Evolutionary conservation across 2,329 filamentous ascomycete species (phyloP).

Genomic region (Biscogniauxia sp.): DNA sequence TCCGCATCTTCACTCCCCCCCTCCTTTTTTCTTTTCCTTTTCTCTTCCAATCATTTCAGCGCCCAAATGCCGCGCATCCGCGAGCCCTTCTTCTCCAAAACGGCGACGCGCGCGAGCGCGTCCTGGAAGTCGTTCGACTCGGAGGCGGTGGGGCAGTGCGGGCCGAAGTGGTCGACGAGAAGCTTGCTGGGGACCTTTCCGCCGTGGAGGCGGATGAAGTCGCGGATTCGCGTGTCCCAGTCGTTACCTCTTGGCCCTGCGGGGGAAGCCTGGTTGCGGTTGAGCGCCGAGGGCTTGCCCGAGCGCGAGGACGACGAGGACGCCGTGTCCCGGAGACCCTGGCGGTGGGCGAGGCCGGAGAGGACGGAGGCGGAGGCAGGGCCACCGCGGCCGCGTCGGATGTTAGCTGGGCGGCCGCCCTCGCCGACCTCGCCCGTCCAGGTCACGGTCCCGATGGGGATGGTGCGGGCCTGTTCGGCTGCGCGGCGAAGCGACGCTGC

Average conservation of each 20-base stretch:
- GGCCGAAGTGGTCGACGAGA: conserved; percentile 86
- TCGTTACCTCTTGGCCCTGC: conserved; percentile 49
- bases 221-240: conserved; percentile 70
- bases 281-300: conserved; percentile 30
- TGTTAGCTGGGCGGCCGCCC: conserved; percentile 65
- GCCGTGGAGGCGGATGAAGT: conserved; percentile 75
- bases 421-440: conserved; percentile 88
- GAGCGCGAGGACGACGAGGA: conserved; percentile 12
- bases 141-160: conserved; percentile 66
- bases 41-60: conserved; percentile 26
- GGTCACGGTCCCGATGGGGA: conserved; percentile 82
- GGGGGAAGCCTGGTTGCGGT: conserved; percentile 28
- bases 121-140: conserved; percentile 78
- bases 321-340: conserved; percentile 36
- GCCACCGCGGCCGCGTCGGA: conserved; percentile 46
- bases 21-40: too few species aligned
- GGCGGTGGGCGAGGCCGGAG: conserved; percentile 55
- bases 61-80: conserved; percentile 55
- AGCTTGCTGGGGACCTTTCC: conserved; percentile 79
- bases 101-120: conserved; percentile 74
- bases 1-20: too few species aligned
- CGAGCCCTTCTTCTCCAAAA: conserved; percentile 58
- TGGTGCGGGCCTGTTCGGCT: conserved; percentile 65
- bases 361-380: conserved; percentile 55
- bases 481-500: conserved; percentile 73